Evolutionary conservation across 2,329 filamentous ascomycete genomes (phyloP).

Genomic region (Cercospora sp.): DNA sequence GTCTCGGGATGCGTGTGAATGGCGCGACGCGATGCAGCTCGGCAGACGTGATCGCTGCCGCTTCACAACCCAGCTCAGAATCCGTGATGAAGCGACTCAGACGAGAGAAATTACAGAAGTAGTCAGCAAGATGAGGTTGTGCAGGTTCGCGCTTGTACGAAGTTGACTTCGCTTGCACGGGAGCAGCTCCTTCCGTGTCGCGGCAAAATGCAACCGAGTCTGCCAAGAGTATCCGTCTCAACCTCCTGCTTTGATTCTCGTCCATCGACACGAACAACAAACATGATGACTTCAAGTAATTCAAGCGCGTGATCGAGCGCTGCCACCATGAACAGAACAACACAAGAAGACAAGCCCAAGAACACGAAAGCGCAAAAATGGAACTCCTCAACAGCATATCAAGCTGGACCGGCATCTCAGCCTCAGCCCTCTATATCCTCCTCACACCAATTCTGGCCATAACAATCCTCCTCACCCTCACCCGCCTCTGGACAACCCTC

Average conservation of each 20-base stretch:
- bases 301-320: not conserved
- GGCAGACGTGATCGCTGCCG: not conserved
- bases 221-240: not conserved
- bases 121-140: not conserved
- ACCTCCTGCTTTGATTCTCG: not conserved
- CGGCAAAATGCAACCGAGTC: not conserved
- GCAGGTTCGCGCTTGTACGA: not conserved
- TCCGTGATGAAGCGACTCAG: not conserved
- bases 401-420: not conserved
- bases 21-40: not conserved
- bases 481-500: constrained; percentile 29
- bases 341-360: not conserved
- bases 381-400: not conserved
- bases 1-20: not conserved
- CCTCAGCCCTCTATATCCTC: not conserved
- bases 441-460: constrained; percentile 19
- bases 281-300: not conserved
- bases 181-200: not conserved
- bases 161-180: not conserved
- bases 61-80: not conserved
- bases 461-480: constrained; percentile 18
- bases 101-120: not conserved
- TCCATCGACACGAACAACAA: not conserved
- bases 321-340: too few species aligned
- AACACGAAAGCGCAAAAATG: not conserved